Conservation (phyloP, 2,329 filamentous ascomycete species). For the Leptodontidium sp. region DNA sequence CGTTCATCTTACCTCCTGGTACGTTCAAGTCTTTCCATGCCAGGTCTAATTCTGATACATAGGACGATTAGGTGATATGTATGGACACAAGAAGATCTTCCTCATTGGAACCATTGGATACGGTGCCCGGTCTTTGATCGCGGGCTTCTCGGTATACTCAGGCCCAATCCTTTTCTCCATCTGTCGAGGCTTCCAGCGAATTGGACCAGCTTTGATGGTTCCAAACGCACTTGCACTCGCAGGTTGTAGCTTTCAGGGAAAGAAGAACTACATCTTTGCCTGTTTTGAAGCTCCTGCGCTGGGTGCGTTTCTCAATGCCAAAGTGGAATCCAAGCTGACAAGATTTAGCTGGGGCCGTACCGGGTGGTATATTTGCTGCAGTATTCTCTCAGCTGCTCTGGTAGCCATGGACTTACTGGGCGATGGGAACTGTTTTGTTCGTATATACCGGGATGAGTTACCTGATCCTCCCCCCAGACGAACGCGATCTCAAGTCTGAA, state of each 20-base stretch:
- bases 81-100: conserved; percentile 58
- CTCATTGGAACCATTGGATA: conserved; percentile 54
- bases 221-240: conserved; percentile 61
- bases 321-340: not conserved
- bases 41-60: not conserved
- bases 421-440: conserved; percentile 50
- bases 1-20: conserved; percentile 60
- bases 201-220: conserved; percentile 58
- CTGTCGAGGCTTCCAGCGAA: conserved; percentile 60
- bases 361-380: conserved; percentile 52
- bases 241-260: conserved; percentile 55
- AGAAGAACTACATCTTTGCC: conserved; percentile 54
- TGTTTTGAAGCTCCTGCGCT: conserved; percentile 57
- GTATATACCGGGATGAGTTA: conserved; percentile 47
- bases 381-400: conserved; percentile 50
- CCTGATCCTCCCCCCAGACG: conserved; percentile 50
- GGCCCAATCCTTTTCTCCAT: conserved; percentile 51
- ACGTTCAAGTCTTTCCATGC: not conserved
- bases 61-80: conserved; percentile 57
- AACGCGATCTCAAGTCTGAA: conserved; percentile 30
- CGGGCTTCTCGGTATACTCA: conserved; percentile 33
- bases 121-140: conserved; percentile 36
- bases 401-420: conserved; percentile 61
- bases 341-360: conserved; percentile 49
- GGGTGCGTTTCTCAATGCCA: not conserved